Evolutionary conservation across 495 filamentous ascomycete species (phyloP), one percentile per base, ranked within the genome.

Genomic region (Elaphomyces granulatus): DNA sequence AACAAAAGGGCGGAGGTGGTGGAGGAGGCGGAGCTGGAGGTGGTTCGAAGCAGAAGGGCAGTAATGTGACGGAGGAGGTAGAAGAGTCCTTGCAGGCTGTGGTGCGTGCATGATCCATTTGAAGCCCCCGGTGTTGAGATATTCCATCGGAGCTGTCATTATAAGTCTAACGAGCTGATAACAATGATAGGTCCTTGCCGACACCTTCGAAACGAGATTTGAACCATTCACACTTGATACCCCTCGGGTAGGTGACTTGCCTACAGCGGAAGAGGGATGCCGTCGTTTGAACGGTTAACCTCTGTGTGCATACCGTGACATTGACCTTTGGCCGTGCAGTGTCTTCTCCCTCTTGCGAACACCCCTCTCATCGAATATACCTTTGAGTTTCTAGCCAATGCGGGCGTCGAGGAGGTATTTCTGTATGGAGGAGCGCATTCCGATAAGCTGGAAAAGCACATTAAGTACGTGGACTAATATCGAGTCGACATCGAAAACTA

Each of bases 361-460:
- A 83, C 78, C 2, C 92, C 92, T 15, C 66, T 96, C 40, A 94
- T 99, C 60, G 88, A 96, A 61, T 95, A 99, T 56, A 94, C 88
- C 2, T 75, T 95, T 45, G 90, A 99, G 55, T 95, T 90, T 56
- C 79, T 99, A 0, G 87, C 88, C 36, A 83, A 83, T 71, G 82
- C 87, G 26, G 88, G 87, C 21, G 84, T 95, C 1, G 74, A 88
- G 44, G 87, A 95, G 26, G 78, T 95, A 30, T 90, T 84, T 53
- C 70, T 99, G 43, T 96, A 94, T 58, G 87, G 80, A 45, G 83
- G 85, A 32, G 77, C 82, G 16, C 90, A 99, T 53, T 81, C 80
- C n/a, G 80, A 88, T 31, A 73, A 87, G 51, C 67, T 99, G 43
- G 90, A 95, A 59, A 67, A 72, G 50, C 90, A 94, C 52, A 79